phyloP scores from a whole-genome alignment of 768 basidiomycete species.

The Arthromyces matolae region DNA sequence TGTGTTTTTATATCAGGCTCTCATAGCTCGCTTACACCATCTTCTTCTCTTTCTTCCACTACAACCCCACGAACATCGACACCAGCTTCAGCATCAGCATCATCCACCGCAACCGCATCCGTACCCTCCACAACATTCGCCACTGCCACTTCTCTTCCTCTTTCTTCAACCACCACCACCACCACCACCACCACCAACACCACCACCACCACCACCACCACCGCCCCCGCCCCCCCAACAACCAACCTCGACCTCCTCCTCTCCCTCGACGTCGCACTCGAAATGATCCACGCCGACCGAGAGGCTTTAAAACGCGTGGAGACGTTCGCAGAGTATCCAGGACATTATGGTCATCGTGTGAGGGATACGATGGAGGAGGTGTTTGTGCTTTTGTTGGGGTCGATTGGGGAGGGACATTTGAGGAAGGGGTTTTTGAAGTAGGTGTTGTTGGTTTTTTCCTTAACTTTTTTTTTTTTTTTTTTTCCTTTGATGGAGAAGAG shows the following conservation, averaged over 20 bases:
- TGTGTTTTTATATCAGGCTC: not conserved
- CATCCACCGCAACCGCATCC: too few species aligned
- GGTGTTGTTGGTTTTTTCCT: too few species aligned
- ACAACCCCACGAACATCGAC: conserved; percentile 5
- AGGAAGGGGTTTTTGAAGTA: conserved; percentile 74
- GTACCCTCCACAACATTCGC: too few species aligned
- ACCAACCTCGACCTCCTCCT: conserved; percentile 83
- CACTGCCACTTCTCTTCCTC: too few species aligned
- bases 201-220: too few species aligned
- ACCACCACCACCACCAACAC: too few species aligned
- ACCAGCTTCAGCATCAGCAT: not conserved
- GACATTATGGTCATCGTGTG: conserved; percentile 82
- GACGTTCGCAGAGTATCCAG: conserved; percentile 84
- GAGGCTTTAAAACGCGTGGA: conserved; percentile 91
- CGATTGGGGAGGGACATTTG: conserved; percentile 76
- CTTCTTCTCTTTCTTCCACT: conserved; percentile 1
- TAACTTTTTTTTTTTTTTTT: conserved; percentile 16
- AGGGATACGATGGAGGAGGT: conserved; percentile 92
- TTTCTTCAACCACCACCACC: too few species aligned
- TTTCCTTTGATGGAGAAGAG: too few species aligned
- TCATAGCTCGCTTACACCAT: conserved; percentile 3
- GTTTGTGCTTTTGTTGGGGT: conserved; percentile 80
- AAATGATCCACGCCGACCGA: conserved; percentile 90
- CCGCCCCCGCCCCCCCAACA: too few species aligned
- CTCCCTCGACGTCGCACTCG: conserved; percentile 86